Percentiles rank a stretch among this genome's conserved stretches.
Evolutionary conservation across 768 basidiomycete genomes (phyloP).

Genomic region (Mycena vitilis): DNA sequence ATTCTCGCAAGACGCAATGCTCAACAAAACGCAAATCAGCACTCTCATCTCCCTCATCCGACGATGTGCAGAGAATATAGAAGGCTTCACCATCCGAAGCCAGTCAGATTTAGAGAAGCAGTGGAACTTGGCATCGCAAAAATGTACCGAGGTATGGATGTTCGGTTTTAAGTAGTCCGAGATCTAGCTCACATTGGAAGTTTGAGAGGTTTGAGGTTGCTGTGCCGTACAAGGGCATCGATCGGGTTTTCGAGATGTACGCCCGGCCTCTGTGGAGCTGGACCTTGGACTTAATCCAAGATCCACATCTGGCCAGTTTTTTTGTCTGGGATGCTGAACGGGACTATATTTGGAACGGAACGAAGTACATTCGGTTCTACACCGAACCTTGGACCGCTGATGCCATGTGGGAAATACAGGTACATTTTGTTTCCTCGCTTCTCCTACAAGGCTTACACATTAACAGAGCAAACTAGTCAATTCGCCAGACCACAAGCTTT

Average conservation of each 20-base stretch:
- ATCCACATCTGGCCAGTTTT: constrained; percentile 36
- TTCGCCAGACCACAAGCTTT: too few relatives aligned
- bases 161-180: neutral
- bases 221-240: constrained; percentile 14
- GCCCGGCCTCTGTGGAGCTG: constrained; percentile 43
- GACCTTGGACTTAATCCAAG: constrained; percentile 38
- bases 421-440: too few relatives aligned
- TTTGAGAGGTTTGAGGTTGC: too few relatives aligned
- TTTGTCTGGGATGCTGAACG: constrained; percentile 46
- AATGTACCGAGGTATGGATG: neutral
- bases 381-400: constrained; percentile 54
- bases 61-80: neutral
- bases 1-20: neutral
- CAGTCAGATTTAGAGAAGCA: neutral
- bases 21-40: neutral
- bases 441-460: too few relatives aligned
- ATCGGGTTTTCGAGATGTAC: constrained; percentile 30
- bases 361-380: constrained; percentile 40
- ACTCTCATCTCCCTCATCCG: neutral
- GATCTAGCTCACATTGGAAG: too few relatives aligned
- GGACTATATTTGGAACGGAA: constrained; percentile 43
- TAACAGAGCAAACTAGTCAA: too few relatives aligned
- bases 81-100: neutral
- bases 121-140: neutral
- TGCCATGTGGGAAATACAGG: constrained; percentile 49